Conservation (phyloP, 768 basidiomycete species). For the Pulveroboletus frians region DNA sequence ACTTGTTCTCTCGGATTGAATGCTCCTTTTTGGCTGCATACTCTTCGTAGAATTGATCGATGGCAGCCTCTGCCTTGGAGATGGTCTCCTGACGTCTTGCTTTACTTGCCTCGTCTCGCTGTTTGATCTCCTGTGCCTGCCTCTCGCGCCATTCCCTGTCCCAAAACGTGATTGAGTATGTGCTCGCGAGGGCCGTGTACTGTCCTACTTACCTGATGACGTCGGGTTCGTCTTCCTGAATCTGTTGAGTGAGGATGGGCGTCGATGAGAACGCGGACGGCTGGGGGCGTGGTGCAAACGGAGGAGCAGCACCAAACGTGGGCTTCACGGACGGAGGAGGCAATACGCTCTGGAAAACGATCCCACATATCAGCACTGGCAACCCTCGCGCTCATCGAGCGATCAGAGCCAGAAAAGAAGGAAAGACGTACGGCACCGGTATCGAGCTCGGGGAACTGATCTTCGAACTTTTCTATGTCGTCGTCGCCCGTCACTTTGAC, state of each 20-base stretch:
- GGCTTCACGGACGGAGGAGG: slow-evolving; percentile 29
- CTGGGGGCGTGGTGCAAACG: slow-evolving; percentile 77
- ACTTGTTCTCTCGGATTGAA: slow-evolving; percentile 96
- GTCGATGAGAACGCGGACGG: slow-evolving; percentile 65
- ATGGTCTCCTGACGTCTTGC: slow-evolving; percentile 77
- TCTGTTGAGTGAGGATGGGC: slow-evolving; percentile 62
- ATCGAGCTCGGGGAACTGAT: slow-evolving; percentile 78
- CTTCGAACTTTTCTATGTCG: slow-evolving; percentile 81
- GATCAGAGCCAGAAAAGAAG: not conserved
- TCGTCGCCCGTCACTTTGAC: slow-evolving; percentile 84
- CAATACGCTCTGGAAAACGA: slow-evolving; percentile 30
- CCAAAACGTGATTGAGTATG: not conserved
- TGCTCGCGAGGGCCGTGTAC: no score
- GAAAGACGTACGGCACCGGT: slow-evolving; percentile 36
- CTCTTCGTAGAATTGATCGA: slow-evolving; percentile 87
- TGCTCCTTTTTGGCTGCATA: slow-evolving; percentile 86
- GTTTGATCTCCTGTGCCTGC: slow-evolving; percentile 77
- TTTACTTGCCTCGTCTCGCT: slow-evolving; percentile 77
- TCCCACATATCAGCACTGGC: not conserved
- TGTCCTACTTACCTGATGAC: slow-evolving; percentile 62
- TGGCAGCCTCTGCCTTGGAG: slow-evolving; percentile 74
- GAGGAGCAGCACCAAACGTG: slow-evolving; percentile 44
- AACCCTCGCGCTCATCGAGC: slow-evolving; percentile 11
- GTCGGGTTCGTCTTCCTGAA: slow-evolving; percentile 78
- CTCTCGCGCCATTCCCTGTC: slow-evolving; percentile 83